Percentiles rank a stretch among this genome's conserved stretches.
These are phyloP conservation scores for Botrytis elliptica DNA, from an alignment of 2,329 filamentous ascomycete species.

Conservation along the genomic window DNA sequence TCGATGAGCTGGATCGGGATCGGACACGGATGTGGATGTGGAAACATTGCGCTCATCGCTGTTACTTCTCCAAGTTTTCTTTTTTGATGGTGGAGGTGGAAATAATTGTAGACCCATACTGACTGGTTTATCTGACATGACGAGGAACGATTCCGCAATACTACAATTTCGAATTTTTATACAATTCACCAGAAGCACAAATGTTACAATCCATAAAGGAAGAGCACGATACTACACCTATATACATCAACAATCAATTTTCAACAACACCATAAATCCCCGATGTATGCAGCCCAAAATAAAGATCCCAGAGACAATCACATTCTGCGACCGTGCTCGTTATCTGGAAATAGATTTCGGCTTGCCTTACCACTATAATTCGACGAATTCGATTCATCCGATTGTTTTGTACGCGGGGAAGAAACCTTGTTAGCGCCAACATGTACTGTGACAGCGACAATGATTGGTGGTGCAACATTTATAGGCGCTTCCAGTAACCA, in stretches of 20 bases:
- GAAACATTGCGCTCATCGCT: constrained; percentile 33
- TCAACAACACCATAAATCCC: constrained; percentile 3
- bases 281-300: constrained; percentile 20
- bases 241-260: constrained; percentile 17
- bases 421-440: constrained; percentile 20
- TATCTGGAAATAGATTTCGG: constrained; percentile 19
- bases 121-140: constrained; percentile 33
- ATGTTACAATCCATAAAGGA: not conserved
- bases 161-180: constrained; percentile 11
- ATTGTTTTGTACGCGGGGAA: constrained; percentile 21
- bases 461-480: constrained; percentile 16
- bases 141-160: constrained; percentile 19
- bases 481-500: constrained; percentile 16
- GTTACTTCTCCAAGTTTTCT: constrained; percentile 35
- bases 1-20: constrained; percentile 28
- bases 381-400: constrained; percentile 11
- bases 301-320: constrained; percentile 15
- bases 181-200: constrained; percentile 3
- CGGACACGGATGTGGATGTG: constrained; percentile 30
- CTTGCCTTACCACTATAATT: constrained; percentile 6
- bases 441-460: constrained; percentile 16
- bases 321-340: constrained; percentile 12
- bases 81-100: constrained; percentile 36
- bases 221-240: constrained; percentile 19
- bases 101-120: constrained; percentile 39